phyloP scores from a whole-genome alignment of 306 rosid genomes.

The Senna siamea region DNA sequence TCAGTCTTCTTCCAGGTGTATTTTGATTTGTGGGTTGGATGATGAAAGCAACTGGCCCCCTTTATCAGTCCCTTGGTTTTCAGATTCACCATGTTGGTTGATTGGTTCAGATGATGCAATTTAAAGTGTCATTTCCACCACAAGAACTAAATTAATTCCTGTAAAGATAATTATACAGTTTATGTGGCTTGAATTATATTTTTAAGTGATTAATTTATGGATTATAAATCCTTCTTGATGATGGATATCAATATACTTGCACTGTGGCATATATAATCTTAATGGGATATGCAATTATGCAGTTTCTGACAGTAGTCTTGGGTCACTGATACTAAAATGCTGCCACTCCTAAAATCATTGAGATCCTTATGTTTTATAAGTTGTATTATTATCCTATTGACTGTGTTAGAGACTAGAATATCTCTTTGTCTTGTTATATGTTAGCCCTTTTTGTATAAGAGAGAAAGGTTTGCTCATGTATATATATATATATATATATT shows the following conservation, averaged over 20 bases:
- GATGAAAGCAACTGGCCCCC: neutral
- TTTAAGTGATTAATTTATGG: neutral
- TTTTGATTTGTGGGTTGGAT: neutral
- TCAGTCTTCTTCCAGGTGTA: neutral
- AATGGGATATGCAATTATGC: neutral
- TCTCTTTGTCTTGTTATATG: neutral
- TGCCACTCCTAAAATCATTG: conserved; percentile 14
- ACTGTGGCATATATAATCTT: neutral
- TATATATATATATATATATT: neutral
- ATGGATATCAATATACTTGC: neutral
- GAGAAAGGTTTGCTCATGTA: conserved; percentile 9
- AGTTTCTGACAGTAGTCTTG: conserved; percentile 5
- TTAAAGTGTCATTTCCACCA: neutral
- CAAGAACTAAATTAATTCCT: neutral
- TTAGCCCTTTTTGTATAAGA: conserved; percentile 2
- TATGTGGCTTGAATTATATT: neutral
- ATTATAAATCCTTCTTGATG: neutral
- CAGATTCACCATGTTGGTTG: neutral
- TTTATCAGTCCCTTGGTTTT: neutral
- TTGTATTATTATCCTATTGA: neutral
- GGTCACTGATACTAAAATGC: neutral
- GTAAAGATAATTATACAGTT: neutral
- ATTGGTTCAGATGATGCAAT: neutral
- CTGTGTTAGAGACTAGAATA: neutral
- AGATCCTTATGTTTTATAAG: neutral